phyloP scores from a whole-genome alignment of 352 stramenopile species.

The Peronospora belbahrii region DNA sequence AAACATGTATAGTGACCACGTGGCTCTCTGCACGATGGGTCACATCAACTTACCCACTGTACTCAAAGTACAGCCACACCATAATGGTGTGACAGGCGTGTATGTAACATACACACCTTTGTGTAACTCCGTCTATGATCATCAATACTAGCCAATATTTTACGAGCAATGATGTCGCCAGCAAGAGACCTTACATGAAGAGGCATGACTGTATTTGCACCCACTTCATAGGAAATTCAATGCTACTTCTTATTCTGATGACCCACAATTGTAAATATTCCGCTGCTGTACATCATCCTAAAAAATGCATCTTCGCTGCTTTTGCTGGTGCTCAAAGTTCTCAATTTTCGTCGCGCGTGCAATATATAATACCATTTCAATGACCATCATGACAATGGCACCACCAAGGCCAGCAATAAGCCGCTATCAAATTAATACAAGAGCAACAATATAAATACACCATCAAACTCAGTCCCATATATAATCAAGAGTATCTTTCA shows the following conservation, averaged over 20 bases:
- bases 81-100: too few relatives aligned
- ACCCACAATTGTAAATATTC: neutral
- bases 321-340: constrained; percentile 40
- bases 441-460: neutral
- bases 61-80: too few relatives aligned
- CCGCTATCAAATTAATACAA: constrained; percentile 28
- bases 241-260: neutral
- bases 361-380: constrained; percentile 87
- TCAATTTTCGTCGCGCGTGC: constrained; percentile 61
- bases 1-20: too few relatives aligned
- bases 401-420: constrained; percentile 56
- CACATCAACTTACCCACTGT: too few relatives aligned
- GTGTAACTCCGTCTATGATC: too few relatives aligned
- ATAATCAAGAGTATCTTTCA: neutral
- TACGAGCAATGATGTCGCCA: neutral
- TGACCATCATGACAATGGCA: constrained; percentile 81
- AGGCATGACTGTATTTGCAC: constrained; percentile 8
- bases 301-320: constrained; percentile 36
- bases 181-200: constrained; percentile 22
- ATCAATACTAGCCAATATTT: too few relatives aligned
- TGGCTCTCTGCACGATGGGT: too few relatives aligned
- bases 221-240: neutral
- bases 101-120: too few relatives aligned
- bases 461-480: neutral
- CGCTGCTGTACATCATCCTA: constrained; percentile 4